Conservation (phyloP, 2,329 filamentous ascomycete genomes). For the Claviceps sp. region DNA sequence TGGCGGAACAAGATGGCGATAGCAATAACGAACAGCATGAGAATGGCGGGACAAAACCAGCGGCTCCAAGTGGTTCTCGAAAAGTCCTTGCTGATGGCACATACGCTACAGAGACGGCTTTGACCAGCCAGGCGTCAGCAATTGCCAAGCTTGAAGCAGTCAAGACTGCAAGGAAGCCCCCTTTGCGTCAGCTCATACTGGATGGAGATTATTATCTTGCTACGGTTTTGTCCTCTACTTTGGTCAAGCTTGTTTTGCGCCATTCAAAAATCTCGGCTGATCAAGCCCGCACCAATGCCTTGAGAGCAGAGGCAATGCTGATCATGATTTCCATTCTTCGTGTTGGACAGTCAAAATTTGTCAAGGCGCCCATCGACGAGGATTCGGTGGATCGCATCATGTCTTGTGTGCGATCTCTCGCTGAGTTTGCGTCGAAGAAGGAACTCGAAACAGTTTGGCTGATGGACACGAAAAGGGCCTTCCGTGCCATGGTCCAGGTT, state of each 20-base stretch:
- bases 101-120: constrained; percentile 90
- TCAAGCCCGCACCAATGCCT: constrained; percentile 74
- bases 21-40: constrained; percentile 52
- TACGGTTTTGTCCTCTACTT: constrained; percentile 85
- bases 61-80: constrained; percentile 69
- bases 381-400: constrained; percentile 98
- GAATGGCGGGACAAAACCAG: constrained; percentile 66
- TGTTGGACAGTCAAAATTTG: constrained; percentile 96
- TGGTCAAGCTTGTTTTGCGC: constrained; percentile 96
- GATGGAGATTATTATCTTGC: constrained; percentile 96
- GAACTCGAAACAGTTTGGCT: constrained; percentile 87
- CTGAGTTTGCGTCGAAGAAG: constrained; percentile 80
- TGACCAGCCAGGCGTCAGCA: constrained; percentile 82
- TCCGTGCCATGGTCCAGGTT: constrained; percentile 91
- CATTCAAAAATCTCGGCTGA: constrained; percentile 88
- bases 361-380: constrained; percentile 93
- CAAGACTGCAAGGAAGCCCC: constrained; percentile 92
- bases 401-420: constrained; percentile 86
- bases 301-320: constrained; percentile 93
- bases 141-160: constrained; percentile 90
- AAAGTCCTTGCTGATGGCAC: constrained; percentile 94
- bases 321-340: constrained; percentile 99
- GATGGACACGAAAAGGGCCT: constrained; percentile 88
- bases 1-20: constrained; percentile 70
- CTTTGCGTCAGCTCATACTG: constrained; percentile 83